Base-by-base conservation (phyloP, 202 grass and related monocot genomes). In the Elaeis oleifera region DNA sequence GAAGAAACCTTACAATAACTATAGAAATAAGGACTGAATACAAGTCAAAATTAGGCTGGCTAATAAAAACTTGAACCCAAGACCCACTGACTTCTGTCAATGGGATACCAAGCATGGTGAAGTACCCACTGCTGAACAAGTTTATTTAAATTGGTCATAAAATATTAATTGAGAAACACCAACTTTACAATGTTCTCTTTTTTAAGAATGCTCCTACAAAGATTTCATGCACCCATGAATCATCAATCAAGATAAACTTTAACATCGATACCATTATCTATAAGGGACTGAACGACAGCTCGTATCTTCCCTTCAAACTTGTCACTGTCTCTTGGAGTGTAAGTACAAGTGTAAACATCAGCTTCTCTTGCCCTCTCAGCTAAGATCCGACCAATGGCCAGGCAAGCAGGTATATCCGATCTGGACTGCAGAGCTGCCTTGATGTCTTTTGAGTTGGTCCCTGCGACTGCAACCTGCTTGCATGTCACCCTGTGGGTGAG, bases 301-400 rank as follows among this genome's bases (percentile, higher is more conserved):
- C 91, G 70, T 54, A 96, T 96, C 81, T 96, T 96, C 14, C 87
- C 87, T 61, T 96, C 84, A 5, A 96, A 91, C 53, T 80, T 90
- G 77, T 96, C 84, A 49, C 71, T 69, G 18, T 96, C 87, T 57
- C 91, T 60, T 2, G 87, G 87, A 23, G 81, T 91, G 76, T 85
- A 91, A 26, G 81, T 85, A 54, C 91, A 96, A 48, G 91, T 80
- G 54, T 85, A 89, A 5, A 96, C 91, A 20, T 96, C 84, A 0
- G 91, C 87, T 86, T 96, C 91, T 70, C 81, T 85, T 0, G 91
- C 81, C 15, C 91, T 71, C 68, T 96, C 91, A 2, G 84, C 79
- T 29, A 96, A 67, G 80, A 89, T 88, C 18, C 84, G 81, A 3
- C 87, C 91, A 5, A 91, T 79, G 0, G 87, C 60, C 44, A 96